These are phyloP conservation scores for Arabidopsis arenosa DNA, from an alignment of 345 rosid genomes.

Conservation along the genomic window DNA sequence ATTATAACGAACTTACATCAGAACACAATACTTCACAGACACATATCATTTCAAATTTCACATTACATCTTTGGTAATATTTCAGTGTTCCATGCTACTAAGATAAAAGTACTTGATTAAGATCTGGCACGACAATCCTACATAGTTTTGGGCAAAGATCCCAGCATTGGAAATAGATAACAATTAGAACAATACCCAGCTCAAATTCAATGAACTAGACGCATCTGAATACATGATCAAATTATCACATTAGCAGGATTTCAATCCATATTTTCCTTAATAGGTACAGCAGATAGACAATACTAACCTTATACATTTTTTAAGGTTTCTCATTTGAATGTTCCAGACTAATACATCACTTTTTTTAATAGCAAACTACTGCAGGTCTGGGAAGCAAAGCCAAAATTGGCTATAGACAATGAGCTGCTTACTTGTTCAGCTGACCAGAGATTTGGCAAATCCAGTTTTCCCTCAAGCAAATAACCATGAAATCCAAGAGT, in stretches of 20 bases:
- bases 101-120: conserved; percentile 17
- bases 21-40: conserved; percentile 15
- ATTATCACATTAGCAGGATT: not conserved
- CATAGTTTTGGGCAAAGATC: conserved; percentile 9
- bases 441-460: conserved; percentile 91
- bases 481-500: conserved; percentile 73
- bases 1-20: conserved; percentile 9
- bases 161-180: not conserved
- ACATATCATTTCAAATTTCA: not conserved
- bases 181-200: not conserved
- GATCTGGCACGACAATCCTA: conserved; percentile 9
- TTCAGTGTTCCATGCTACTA: conserved; percentile 9
- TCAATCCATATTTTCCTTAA: conserved; percentile 2
- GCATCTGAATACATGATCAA: conserved; percentile 9
- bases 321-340: conserved; percentile 4
- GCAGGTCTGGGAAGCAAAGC: conserved; percentile 25
- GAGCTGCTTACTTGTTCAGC: conserved; percentile 81
- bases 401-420: conserved; percentile 13
- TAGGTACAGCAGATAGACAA: not conserved
- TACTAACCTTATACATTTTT: conserved; percentile 2
- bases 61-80: conserved; percentile 12
- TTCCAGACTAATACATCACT: not conserved
- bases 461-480: conserved; percentile 73
- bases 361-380: not conserved
- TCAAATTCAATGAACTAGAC: not conserved